A percentile compares a stretch with the other conserved stretches of the same genome.
Conservation (phyloP, 176 grass and related monocot species). For the Aegilops longissima region DNA sequence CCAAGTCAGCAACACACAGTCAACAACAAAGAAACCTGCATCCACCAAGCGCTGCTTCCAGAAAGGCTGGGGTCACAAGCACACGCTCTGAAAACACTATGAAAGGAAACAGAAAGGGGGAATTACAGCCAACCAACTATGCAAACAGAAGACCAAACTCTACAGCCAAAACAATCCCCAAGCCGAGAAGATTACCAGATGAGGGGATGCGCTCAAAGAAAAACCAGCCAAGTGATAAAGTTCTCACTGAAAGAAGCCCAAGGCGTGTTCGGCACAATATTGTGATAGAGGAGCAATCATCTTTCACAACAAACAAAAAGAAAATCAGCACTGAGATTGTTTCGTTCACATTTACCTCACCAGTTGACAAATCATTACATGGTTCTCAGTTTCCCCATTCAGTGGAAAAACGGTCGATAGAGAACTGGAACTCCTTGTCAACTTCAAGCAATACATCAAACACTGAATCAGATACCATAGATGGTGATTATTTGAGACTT, state of each 20-base stretch:
- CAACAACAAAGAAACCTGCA: slow-evolving; percentile 35
- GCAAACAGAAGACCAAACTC: slow-evolving; percentile 41
- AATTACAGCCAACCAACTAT: slow-evolving; percentile 11
- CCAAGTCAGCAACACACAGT: slow-evolving; percentile 44
- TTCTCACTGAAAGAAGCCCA: slow-evolving; percentile 47
- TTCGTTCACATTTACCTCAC: slow-evolving; percentile 96
- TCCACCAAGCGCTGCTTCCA: slow-evolving; percentile 43
- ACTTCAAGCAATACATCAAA: slow-evolving; percentile 34
- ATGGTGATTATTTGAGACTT: slow-evolving; percentile 81
- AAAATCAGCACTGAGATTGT: slow-evolving; percentile 75
- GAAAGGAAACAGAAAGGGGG: slow-evolving; percentile 44
- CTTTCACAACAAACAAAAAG: slow-evolving; percentile 51
- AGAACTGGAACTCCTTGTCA: slow-evolving; percentile 22
- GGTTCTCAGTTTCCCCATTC: slow-evolving; percentile 28
- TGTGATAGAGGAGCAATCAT: slow-evolving; percentile 67
- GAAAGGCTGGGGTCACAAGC: slow-evolving; percentile 33
- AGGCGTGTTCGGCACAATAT: slow-evolving; percentile 73
- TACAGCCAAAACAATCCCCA: slow-evolving; percentile 42
- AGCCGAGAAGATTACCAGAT: slow-evolving; percentile 52
- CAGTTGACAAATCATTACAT: slow-evolving; percentile 60
- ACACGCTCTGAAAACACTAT: slow-evolving; percentile 34
- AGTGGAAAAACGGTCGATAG: slow-evolving; percentile 26
- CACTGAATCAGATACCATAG: slow-evolving; percentile 44
- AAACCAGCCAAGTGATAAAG: slow-evolving; percentile 37
- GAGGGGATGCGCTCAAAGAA: slow-evolving; percentile 32